phyloP scores from a whole-genome alignment of 306 rosid species.

The Lagenaria siceraria region DNA sequence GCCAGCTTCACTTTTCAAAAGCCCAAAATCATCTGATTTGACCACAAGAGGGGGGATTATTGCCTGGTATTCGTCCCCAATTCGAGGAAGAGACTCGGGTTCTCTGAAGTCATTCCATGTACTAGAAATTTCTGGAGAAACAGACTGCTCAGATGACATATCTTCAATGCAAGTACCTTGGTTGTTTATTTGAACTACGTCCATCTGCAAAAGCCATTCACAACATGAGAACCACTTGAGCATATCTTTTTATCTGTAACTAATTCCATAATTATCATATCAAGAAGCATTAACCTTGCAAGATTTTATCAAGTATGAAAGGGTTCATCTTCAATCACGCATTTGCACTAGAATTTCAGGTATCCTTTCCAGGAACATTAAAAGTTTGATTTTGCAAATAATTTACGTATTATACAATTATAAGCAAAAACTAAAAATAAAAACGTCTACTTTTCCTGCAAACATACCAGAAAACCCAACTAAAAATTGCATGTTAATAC shows the following conservation, averaged over 20 bases:
- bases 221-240: neutral
- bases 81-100: constrained; percentile 54
- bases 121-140: constrained; percentile 33
- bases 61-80: constrained; percentile 63
- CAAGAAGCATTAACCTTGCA: constrained; percentile 1
- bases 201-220: constrained; percentile 35
- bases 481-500: neutral
- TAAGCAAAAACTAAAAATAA: neutral
- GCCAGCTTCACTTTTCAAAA: constrained; percentile 15
- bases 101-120: constrained; percentile 41
- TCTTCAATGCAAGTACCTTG: constrained; percentile 23
- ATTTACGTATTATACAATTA: neutral
- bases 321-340: neutral
- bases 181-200: constrained; percentile 23
- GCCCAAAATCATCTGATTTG: constrained; percentile 23
- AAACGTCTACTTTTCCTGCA: neutral
- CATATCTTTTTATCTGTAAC: neutral
- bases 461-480: neutral
- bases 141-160: constrained; percentile 33
- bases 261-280: neutral
- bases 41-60: constrained; percentile 41
- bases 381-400: neutral
- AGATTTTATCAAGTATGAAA: neutral
- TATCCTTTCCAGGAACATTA: neutral
- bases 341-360: neutral